phyloP scores from a whole-genome alignment of 106 monocot species.

The Phalaenopsis aphrodite region DNA sequence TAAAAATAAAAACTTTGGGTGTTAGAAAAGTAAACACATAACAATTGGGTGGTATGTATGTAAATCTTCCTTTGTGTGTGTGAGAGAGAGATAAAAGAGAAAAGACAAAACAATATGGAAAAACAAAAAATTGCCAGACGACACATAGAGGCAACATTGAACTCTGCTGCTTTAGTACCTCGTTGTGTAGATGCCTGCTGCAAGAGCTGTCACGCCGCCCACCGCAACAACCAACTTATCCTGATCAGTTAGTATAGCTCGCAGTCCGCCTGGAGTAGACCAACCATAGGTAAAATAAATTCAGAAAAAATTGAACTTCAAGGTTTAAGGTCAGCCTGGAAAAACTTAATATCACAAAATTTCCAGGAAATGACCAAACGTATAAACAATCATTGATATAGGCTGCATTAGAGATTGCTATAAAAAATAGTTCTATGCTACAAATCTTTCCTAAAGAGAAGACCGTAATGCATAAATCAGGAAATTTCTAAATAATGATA shows the following conservation, averaged over 20 bases:
- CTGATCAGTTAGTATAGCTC: slow-evolving; percentile 82
- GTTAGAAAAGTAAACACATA: too few species aligned
- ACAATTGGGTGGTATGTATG: too few species aligned
- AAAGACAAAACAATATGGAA: background rate
- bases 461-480: background rate
- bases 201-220: slow-evolving; percentile 86
- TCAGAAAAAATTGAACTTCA: background rate
- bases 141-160: background rate
- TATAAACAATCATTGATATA: background rate
- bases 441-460: background rate
- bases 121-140: background rate
- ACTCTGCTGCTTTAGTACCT: slow-evolving; percentile 30
- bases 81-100: background rate
- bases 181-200: slow-evolving; percentile 90
- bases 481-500: background rate
- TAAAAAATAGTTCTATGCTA: background rate
- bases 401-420: background rate
- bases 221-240: slow-evolving; percentile 89
- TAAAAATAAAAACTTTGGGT: too few species aligned
- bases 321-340: background rate
- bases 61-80: background rate
- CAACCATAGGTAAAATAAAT: background rate
- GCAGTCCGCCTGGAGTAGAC: slow-evolving; percentile 54
- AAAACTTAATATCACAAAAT: background rate
- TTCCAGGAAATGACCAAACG: background rate